These are phyloP conservation scores for Calonectria crousiana DNA, from an alignment of 2,329 filamentous ascomycete species.

Conservation along the genomic window DNA sequence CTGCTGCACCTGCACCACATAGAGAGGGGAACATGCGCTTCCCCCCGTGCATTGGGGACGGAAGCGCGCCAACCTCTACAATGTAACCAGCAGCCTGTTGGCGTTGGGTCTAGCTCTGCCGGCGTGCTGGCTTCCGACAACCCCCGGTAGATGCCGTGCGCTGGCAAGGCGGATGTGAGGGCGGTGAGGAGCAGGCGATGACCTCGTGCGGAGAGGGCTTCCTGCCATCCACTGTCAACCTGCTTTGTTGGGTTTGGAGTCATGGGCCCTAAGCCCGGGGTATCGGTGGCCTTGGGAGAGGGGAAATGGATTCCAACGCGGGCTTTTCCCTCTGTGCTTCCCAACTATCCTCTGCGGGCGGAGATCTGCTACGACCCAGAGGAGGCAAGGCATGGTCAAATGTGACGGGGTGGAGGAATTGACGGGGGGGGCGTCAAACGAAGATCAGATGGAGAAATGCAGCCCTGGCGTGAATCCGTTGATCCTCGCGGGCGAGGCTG, in stretches of 20 bases:
- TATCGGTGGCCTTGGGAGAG: neutral
- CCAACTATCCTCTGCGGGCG: neutral
- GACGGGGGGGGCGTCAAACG: neutral
- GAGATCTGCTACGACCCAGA: neutral
- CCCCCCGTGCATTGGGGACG: neutral
- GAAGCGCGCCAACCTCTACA: slow-evolving; percentile 9
- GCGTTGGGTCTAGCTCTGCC: slow-evolving; percentile 4
- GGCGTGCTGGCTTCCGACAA: neutral
- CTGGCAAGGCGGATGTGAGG: slow-evolving; percentile 10
- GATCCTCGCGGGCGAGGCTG: slow-evolving; percentile 14
- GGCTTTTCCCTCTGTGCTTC: neutral
- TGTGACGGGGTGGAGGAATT: slow-evolving; percentile 9
- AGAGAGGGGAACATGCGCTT: slow-evolving; percentile 1
- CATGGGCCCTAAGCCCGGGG: slow-evolving; percentile 5
- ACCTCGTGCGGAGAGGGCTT: neutral
- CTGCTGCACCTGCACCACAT: slow-evolving; percentile 1
- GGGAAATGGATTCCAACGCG: neutral
- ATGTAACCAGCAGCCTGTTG: slow-evolving; percentile 5
- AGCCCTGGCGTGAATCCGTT: slow-evolving; percentile 11
- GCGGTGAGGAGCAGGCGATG: slow-evolving; percentile 12
- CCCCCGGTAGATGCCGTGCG: slow-evolving; percentile 10
- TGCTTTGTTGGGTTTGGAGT: slow-evolving; percentile 11
- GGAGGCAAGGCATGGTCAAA: neutral
- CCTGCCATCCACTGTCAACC: neutral
- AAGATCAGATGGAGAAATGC: slow-evolving; percentile 12